These are phyloP conservation scores for Hydnum rufescens DNA, from an alignment of 768 basidiomycete genomes.

Conservation along the genomic window DNA sequence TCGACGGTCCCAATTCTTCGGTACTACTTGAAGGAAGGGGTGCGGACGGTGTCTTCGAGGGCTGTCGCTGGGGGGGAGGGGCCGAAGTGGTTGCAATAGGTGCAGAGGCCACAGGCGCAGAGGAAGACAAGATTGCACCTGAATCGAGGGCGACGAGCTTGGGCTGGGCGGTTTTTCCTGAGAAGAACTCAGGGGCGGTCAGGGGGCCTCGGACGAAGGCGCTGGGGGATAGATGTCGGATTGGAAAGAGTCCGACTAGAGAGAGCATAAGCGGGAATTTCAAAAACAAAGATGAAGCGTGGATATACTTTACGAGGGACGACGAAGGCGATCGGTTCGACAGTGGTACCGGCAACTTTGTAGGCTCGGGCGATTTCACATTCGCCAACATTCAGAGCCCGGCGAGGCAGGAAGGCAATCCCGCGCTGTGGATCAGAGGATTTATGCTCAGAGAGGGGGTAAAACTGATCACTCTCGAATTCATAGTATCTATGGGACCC, in stretches of 20 bases:
- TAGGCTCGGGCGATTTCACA: constrained; percentile 93
- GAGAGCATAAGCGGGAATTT: constrained; percentile 5
- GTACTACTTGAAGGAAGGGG: too few relatives aligned
- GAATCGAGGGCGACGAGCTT: constrained; percentile 68
- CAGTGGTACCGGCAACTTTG: constrained; percentile 51
- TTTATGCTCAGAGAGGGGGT: constrained; percentile 65
- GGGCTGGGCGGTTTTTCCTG: constrained; percentile 56
- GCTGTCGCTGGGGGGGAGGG: constrained; percentile 13
- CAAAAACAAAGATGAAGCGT: neutral
- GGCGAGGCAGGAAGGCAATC: constrained; percentile 89
- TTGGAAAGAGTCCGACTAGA: constrained; percentile 84
- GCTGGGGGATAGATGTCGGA: constrained; percentile 94
- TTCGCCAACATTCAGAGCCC: constrained; percentile 69
- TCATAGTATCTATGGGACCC: constrained; percentile 53
- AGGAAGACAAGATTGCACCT: constrained; percentile 23
- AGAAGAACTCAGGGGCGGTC: constrained; percentile 69
- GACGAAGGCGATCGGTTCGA: constrained; percentile 90
- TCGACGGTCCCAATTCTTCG: too few relatives aligned
- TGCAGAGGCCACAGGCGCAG: constrained; percentile 17
- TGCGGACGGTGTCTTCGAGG: constrained; percentile 17
- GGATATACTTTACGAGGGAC: constrained; percentile 69
- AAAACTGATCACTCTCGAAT: constrained; percentile 69
- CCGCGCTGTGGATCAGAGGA: constrained; percentile 87
- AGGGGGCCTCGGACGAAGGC: constrained; percentile 64
- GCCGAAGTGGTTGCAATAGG: constrained; percentile 13